Evolutionary conservation across 495 filamentous ascomycete genomes (phyloP).

Genomic region (Penicillium diatomitis): DNA sequence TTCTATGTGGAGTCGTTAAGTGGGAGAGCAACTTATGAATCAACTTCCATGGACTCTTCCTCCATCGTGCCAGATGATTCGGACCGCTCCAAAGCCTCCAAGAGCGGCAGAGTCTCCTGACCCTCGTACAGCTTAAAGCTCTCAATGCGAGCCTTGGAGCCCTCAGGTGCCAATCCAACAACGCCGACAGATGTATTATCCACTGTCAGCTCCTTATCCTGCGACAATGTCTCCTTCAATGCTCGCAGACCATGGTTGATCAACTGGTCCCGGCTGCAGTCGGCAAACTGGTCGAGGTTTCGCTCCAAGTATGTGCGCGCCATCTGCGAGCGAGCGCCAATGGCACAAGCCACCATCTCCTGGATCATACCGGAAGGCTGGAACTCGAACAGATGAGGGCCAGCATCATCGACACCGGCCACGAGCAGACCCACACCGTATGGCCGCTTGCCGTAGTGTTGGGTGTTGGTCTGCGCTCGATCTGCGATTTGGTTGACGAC

Average conservation of each 20-base stretch:
- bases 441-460: conserved; percentile 92
- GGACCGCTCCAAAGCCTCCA: conserved; percentile 62
- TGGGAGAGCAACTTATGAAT: conserved; percentile 41
- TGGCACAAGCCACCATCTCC: conserved; percentile 92
- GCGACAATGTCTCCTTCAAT: conserved; percentile 87
- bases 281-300: conserved; percentile 72
- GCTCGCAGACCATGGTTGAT: conserved; percentile 83
- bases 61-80: conserved; percentile 56
- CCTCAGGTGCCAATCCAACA: conserved; percentile 53
- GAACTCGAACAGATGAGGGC: conserved; percentile 96
- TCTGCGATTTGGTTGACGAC: conserved; percentile 87
- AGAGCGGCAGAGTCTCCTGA: conserved; percentile 59
- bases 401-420: conserved; percentile 85
- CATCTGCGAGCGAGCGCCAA: conserved; percentile 94
- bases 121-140: conserved; percentile 91
- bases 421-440: conserved; percentile 94
- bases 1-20: conserved; percentile 29
- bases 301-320: conserved; percentile 92
- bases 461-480: conserved; percentile 95
- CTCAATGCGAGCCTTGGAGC: conserved; percentile 48
- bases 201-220: conserved; percentile 94
- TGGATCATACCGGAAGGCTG: conserved; percentile 92
- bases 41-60: conserved; percentile 76
- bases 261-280: conserved; percentile 69
- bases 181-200: conserved; percentile 92